Conservation (phyloP, 352 stramenopile genomes). For the Globisporangium spinosum region DNA sequence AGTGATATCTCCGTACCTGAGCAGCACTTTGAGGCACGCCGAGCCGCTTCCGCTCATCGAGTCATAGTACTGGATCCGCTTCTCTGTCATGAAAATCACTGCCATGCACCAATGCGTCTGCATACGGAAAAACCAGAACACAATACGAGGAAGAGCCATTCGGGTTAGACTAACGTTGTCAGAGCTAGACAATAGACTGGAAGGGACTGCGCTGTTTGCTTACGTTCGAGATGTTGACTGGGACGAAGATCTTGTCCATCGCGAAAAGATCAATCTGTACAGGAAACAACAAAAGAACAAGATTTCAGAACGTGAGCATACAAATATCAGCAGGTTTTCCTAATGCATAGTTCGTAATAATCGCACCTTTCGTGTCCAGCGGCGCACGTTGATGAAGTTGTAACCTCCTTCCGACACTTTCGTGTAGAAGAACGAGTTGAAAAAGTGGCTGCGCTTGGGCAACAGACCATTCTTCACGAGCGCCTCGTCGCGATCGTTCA, state of each 20-base stretch:
- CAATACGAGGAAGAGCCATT: slow-evolving; percentile 9
- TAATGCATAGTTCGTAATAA: background rate
- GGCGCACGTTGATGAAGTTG: slow-evolving; percentile 80
- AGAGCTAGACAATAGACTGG: background rate
- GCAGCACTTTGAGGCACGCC: slow-evolving; percentile 65
- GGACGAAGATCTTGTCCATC: slow-evolving; percentile 90
- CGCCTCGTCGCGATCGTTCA: slow-evolving; percentile 62
- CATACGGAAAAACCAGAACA: background rate
- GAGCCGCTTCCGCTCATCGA: slow-evolving; percentile 76
- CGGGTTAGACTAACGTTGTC: background rate
- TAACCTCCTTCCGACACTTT: slow-evolving; percentile 81
- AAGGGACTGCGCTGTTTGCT: slow-evolving; percentile 20
- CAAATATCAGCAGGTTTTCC: background rate
- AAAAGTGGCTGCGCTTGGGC: slow-evolving; percentile 69
- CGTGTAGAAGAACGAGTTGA: slow-evolving; percentile 87
- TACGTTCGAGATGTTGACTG: slow-evolving; percentile 86
- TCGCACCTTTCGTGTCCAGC: slow-evolving; percentile 78
- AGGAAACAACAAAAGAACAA: background rate
- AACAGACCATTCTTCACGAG: slow-evolving; percentile 48
- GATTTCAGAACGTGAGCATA: background rate
- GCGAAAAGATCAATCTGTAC: slow-evolving; percentile 81
- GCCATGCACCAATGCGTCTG: slow-evolving; percentile 87
- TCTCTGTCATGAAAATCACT: slow-evolving; percentile 85
- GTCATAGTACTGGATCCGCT: slow-evolving; percentile 88
- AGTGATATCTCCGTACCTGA: slow-evolving; percentile 28